Percentiles rank a stretch among this genome's conserved stretches.
phyloP scores from a whole-genome alignment of 2,329 filamentous ascomycete genomes.

The Talaromyces piceae region DNA sequence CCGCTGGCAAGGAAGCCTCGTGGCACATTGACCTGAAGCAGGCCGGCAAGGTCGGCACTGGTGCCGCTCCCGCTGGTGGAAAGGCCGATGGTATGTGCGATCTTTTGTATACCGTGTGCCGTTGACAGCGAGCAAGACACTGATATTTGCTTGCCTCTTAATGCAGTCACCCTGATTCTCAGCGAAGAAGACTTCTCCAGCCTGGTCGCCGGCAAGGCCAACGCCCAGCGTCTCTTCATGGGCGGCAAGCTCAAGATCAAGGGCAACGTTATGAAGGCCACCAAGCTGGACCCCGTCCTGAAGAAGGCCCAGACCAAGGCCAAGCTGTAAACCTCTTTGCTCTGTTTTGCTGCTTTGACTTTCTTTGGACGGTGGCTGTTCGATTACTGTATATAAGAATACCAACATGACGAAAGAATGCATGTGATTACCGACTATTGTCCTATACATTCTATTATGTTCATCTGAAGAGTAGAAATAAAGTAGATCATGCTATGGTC shows the following conservation, averaged over 20 bases:
- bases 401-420: not conserved
- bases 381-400: conserved; percentile 6
- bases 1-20: conserved; percentile 65
- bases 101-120: not conserved
- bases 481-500: too few species aligned
- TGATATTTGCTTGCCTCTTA: not conserved
- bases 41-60: conserved; percentile 72
- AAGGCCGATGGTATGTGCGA: conserved; percentile 69
- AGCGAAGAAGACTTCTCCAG: conserved; percentile 81
- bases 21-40: conserved; percentile 97
- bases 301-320: conserved; percentile 79
- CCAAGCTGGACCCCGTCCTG: conserved; percentile 87
- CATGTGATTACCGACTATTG: not conserved
- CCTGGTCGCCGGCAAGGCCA: conserved; percentile 78
- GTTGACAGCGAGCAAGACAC: not conserved
- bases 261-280: conserved; percentile 96
- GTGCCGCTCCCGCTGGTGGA: conserved; percentile 57
- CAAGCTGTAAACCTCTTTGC: conserved; percentile 57
- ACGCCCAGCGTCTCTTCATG: conserved; percentile 95
- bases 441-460: not conserved
- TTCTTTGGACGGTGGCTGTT: not conserved
- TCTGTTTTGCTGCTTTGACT: not conserved
- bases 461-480: not conserved
- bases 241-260: conserved; percentile 97
- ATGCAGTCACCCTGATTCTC: conserved; percentile 73